Percentiles rank a stretch among this genome's conserved stretches.
Evolutionary conservation across 2,329 filamentous ascomycete genomes (phyloP).

Genomic region (Helotiales sp.): DNA sequence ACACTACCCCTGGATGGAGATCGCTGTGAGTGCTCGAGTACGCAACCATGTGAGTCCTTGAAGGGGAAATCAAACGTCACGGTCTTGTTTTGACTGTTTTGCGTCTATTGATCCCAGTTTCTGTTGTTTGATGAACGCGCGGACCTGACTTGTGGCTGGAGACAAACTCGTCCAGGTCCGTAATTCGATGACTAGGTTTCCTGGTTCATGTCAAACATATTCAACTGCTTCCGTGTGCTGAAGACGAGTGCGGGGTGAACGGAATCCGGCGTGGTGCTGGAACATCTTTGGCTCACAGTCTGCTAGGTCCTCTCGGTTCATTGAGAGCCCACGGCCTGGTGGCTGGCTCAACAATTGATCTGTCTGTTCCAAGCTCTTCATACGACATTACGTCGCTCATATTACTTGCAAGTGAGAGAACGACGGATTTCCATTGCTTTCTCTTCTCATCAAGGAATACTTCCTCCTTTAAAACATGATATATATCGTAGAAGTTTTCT

Average conservation of each 20-base stretch:
- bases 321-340: background rate
- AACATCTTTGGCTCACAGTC: background rate
- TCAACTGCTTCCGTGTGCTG: background rate
- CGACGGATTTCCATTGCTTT: too few species aligned
- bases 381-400: too few species aligned
- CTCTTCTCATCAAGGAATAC: too few species aligned
- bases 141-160: background rate
- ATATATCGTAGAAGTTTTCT: too few species aligned
- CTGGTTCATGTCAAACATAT: background rate
- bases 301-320: background rate
- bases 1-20: background rate
- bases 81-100: background rate
- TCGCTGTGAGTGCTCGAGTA: too few species aligned
- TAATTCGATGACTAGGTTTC: background rate
- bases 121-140: background rate
- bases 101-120: background rate
- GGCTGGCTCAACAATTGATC: too few species aligned
- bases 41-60: too few species aligned
- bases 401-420: too few species aligned
- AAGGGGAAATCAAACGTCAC: too few species aligned
- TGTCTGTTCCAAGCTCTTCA: too few species aligned
- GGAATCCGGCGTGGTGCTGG: background rate
- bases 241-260: background rate
- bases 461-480: too few species aligned
- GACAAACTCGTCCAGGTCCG: background rate